Evolutionary conservation across 371 early-diverging fungal species (phyloP).

Genomic region (Blastocladiella emersonii): DNA sequence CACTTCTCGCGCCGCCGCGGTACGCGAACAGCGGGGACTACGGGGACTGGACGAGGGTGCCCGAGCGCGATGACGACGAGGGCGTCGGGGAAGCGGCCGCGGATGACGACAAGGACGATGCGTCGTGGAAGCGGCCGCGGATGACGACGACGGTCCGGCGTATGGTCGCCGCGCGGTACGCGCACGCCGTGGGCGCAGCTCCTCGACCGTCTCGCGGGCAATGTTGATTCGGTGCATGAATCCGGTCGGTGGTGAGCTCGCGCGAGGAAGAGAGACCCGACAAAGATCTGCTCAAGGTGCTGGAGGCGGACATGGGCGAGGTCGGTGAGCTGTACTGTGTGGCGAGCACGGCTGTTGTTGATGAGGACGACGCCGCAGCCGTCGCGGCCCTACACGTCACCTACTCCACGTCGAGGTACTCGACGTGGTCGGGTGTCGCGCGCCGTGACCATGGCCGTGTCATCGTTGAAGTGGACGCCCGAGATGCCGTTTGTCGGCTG

Average conservation of each 20-base stretch:
- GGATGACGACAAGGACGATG: too few species aligned
- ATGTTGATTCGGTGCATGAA: not conserved
- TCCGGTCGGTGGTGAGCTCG: not conserved
- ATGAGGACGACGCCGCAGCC: conserved; percentile 37
- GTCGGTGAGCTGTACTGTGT: not conserved
- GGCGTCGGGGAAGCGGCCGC: too few species aligned
- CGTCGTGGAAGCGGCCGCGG: too few species aligned
- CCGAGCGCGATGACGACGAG: too few species aligned
- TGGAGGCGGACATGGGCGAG: not conserved
- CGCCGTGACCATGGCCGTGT: conserved; percentile 44
- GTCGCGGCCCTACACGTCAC: conserved; percentile 9
- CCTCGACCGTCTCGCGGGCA: too few species aligned
- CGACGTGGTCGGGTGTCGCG: conserved; percentile 35
- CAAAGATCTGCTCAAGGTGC: not conserved
- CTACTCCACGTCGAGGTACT: not conserved
- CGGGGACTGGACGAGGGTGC: too few species aligned
- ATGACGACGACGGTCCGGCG: too few species aligned
- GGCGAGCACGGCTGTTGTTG: conserved; percentile 7
- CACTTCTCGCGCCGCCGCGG: too few species aligned
- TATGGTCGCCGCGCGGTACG: too few species aligned
- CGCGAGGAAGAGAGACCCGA: not conserved
- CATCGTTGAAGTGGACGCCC: conserved; percentile 77
- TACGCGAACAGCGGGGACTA: too few species aligned
- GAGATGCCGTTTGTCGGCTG: conserved; percentile 55
- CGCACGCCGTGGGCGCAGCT: too few species aligned